phyloP scores from a whole-genome alignment of 106 monocot genomes.

The Apostasia shenzhenica region DNA sequence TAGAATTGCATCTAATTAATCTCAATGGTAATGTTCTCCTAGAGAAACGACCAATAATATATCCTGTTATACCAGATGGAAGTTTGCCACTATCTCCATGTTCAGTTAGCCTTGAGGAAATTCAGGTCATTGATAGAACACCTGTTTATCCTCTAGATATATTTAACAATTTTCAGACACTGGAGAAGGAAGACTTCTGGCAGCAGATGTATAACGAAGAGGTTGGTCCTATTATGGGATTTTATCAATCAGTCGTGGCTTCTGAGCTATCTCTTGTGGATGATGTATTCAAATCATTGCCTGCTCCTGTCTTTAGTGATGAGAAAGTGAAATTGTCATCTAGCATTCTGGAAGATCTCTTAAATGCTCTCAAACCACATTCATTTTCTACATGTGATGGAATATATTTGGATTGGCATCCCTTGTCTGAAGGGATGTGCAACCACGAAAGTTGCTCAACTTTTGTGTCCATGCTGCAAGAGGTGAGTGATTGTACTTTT shows the following conservation, averaged over 20 bases:
- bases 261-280: constrained; percentile 73
- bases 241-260: constrained; percentile 65
- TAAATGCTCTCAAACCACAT: constrained; percentile 41
- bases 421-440: constrained; percentile 52
- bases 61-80: constrained; percentile 32
- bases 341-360: constrained; percentile 27
- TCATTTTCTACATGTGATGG: constrained; percentile 61
- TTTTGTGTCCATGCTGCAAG: constrained; percentile 31
- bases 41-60: constrained; percentile 38
- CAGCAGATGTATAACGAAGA: constrained; percentile 45
- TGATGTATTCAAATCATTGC: constrained; percentile 73
- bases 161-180: constrained; percentile 20
- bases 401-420: constrained; percentile 98
- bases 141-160: constrained; percentile 25
- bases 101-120: constrained; percentile 55
- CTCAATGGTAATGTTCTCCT: constrained; percentile 33
- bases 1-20: constrained; percentile 59
- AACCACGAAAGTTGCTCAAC: constrained; percentile 53
- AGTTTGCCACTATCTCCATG: constrained; percentile 36
- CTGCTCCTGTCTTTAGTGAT: constrained; percentile 55
- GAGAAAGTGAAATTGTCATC: constrained; percentile 24
- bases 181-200: constrained; percentile 19
- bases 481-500: constrained; percentile 16
- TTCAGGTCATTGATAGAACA: constrained; percentile 58
- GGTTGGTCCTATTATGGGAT: constrained; percentile 13